These are phyloP conservation scores for Rhizopogon rudus DNA, from an alignment of 768 basidiomycete species.

Conservation along the genomic window DNA sequence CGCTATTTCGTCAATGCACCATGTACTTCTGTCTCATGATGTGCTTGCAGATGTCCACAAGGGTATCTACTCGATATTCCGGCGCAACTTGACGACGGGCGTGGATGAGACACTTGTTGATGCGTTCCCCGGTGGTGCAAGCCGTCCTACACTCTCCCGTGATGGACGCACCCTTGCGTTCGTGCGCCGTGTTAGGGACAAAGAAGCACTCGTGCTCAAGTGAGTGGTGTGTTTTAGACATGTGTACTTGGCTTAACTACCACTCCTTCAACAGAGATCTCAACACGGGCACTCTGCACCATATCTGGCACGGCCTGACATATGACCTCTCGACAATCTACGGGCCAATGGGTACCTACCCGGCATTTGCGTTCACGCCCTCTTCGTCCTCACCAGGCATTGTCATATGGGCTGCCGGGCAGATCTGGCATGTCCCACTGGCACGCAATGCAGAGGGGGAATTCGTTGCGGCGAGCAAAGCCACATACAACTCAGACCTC, in stretches of 20 bases:
- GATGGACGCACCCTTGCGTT: slow-evolving; percentile 70
- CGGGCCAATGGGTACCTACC: slow-evolving; percentile 79
- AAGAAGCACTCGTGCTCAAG: slow-evolving; percentile 70
- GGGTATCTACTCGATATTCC: slow-evolving; percentile 69
- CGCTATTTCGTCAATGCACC: neutral
- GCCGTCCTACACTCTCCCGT: slow-evolving; percentile 62
- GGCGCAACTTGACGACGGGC: slow-evolving; percentile 56
- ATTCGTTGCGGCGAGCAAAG: slow-evolving; percentile 27
- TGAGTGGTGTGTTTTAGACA: slow-evolving; percentile 25
- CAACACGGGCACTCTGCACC: slow-evolving; percentile 55
- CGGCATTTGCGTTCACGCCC: slow-evolving; percentile 67
- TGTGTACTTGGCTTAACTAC: neutral
- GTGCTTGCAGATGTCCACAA: slow-evolving; percentile 50
- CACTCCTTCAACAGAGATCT: slow-evolving; percentile 45
- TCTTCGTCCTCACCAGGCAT: slow-evolving; percentile 42
- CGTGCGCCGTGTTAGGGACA: slow-evolving; percentile 67
- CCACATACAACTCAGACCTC: neutral
- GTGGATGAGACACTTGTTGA: slow-evolving; percentile 47
- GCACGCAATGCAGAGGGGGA: slow-evolving; percentile 48
- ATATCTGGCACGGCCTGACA: slow-evolving; percentile 65
- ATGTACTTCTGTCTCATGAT: neutral
- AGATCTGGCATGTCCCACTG: slow-evolving; percentile 61
- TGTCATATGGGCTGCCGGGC: slow-evolving; percentile 71
- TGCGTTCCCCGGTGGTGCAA: slow-evolving; percentile 66
- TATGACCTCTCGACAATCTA: slow-evolving; percentile 62